Conservation (phyloP, 2,329 filamentous ascomycete genomes). For the Dryadomyces sulphureus region DNA sequence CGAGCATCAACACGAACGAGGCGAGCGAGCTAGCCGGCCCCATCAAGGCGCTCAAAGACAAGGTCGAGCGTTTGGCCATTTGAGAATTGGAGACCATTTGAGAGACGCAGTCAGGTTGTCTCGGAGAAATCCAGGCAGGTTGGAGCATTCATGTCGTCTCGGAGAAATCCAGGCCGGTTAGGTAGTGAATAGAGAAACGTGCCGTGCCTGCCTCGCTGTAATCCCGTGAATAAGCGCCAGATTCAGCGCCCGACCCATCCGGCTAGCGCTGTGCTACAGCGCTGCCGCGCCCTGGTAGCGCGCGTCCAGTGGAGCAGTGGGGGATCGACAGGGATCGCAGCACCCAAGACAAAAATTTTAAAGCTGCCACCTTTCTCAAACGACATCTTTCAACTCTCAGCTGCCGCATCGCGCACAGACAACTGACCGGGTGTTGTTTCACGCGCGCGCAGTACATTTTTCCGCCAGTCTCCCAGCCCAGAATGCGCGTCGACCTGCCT, state of each 20-base stretch:
- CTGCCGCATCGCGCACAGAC: too few relatives aligned
- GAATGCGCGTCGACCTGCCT: not conserved
- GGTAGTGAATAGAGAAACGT: too few relatives aligned
- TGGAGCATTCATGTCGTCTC: too few relatives aligned
- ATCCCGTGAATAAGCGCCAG: not conserved
- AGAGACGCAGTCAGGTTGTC: not conserved
- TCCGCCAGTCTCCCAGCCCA: too few relatives aligned
- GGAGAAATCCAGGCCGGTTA: too few relatives aligned
- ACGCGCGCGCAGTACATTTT: too few relatives aligned
- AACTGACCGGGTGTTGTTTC: too few relatives aligned
- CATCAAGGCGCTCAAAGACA: constrained; percentile 81
- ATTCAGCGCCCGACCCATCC: not conserved
- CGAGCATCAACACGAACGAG: constrained; percentile 84
- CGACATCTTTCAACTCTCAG: not conserved
- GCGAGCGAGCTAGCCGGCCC: constrained; percentile 73
- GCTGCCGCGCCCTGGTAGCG: too few relatives aligned
- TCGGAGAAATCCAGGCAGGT: too few relatives aligned
- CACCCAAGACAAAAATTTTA: not conserved
- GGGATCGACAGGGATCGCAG: not conserved
- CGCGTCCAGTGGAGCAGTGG: not conserved
- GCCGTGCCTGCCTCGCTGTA: too few relatives aligned
- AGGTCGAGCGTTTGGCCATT: constrained; percentile 92
- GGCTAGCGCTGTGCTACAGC: not conserved
- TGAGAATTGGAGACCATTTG: constrained; percentile 30
- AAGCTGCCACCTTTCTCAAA: constrained; percentile 2